phyloP scores from a whole-genome alignment of 768 basidiomycete genomes.

The Hericium alpestre region DNA sequence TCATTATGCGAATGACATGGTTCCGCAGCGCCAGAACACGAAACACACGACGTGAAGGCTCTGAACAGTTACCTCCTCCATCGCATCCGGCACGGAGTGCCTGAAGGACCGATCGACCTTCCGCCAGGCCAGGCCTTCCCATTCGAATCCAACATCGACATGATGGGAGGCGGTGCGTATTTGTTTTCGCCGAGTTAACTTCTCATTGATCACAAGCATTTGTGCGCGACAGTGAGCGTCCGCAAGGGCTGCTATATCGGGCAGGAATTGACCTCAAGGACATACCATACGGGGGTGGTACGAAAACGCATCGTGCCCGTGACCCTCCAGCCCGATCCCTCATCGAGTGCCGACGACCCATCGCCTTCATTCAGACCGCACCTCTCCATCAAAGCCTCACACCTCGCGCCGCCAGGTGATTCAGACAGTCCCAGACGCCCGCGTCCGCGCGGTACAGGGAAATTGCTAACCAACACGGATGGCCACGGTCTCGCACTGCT shows the following conservation, averaged over 20 bases:
- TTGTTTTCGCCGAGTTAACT: not conserved
- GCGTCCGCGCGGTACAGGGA: constrained; percentile 65
- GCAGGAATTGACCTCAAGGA: constrained; percentile 93
- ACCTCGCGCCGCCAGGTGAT: constrained; percentile 16
- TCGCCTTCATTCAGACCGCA: constrained; percentile 5
- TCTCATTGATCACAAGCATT: constrained; percentile 1
- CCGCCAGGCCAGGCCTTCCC: constrained; percentile 72
- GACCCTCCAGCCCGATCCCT: constrained; percentile 33
- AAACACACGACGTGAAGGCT: constrained; percentile 42
- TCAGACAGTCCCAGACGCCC: constrained; percentile 22
- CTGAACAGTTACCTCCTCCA: constrained; percentile 59
- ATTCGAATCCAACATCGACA: constrained; percentile 88
- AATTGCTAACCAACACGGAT: constrained; percentile 48
- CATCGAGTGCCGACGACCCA: constrained; percentile 17
- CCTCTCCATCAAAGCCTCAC: constrained; percentile 21
- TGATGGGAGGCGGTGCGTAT: constrained; percentile 82
- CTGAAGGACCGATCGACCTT: constrained; percentile 78
- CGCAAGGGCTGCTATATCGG: constrained; percentile 97
- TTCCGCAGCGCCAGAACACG: constrained; percentile 38
- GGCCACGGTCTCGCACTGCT: constrained; percentile 71
- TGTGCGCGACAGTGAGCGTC: constrained; percentile 64
- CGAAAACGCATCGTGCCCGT: constrained; percentile 87
- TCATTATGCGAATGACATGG: constrained; percentile 4
- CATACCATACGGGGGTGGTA: constrained; percentile 87
- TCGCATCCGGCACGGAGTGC: constrained; percentile 72